phyloP scores from a whole-genome alignment of 2,329 filamentous ascomycete species.

The Alternaria dauci region DNA sequence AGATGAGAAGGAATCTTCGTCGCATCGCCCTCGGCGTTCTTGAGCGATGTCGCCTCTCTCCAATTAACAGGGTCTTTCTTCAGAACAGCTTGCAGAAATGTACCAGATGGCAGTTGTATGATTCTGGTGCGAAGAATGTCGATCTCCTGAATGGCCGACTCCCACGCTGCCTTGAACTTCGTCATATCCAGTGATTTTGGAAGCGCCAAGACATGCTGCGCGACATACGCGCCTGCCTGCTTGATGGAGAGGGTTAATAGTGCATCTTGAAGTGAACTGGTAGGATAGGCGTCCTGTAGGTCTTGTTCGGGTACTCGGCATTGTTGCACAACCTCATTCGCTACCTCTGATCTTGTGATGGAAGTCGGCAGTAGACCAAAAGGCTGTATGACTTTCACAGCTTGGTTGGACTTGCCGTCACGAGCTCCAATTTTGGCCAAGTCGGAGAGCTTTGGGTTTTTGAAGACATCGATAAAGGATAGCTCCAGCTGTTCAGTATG shows the following conservation, averaged over 20 bases:
- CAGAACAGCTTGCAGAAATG: conserved; percentile 41
- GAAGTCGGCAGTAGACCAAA: conserved; percentile 33
- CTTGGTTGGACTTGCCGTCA: conserved; percentile 1
- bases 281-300: conserved; percentile 53
- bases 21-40: conserved; percentile 26
- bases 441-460: conserved; percentile 41
- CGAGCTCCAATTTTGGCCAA: conserved; percentile 36
- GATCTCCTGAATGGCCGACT: conserved; percentile 54
- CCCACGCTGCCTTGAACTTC: conserved; percentile 58
- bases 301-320: conserved; percentile 30
- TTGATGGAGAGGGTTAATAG: conserved; percentile 59
- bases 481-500: conserved; percentile 39
- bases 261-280: conserved; percentile 56
- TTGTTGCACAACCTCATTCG: conserved; percentile 34
- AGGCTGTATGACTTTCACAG: conserved; percentile 25
- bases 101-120: conserved; percentile 37
- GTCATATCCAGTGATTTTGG: conserved; percentile 50
- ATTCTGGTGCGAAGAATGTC: conserved; percentile 60
- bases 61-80: conserved; percentile 38
- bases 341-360: conserved; percentile 20
- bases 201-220: conserved; percentile 56
- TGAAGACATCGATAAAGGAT: conserved; percentile 45
- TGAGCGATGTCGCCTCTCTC: conserved; percentile 30
- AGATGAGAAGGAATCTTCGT: conserved; percentile 29
- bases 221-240: conserved; percentile 59